Percentiles rank a stretch among this genome's conserved stretches.
These are phyloP conservation scores for Boletellus deceptivus DNA, from an alignment of 1,284 basidiomycete genomes.

Conservation along the genomic window DNA sequence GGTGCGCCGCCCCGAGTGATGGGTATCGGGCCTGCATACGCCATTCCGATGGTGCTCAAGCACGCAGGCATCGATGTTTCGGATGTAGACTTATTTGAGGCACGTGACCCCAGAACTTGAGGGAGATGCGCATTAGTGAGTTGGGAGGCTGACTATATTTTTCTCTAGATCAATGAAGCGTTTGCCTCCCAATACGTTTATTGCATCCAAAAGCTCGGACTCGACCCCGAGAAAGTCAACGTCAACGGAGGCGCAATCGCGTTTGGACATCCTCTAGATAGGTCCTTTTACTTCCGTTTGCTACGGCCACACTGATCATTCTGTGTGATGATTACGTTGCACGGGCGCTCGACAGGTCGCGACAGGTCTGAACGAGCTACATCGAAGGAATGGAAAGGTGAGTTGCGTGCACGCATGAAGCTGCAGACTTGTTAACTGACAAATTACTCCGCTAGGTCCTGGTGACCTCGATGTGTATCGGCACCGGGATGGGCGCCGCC, in stretches of 20 bases:
- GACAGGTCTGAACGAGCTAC: conserved; percentile 82
- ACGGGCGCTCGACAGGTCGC: conserved; percentile 88
- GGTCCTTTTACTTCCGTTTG: conserved; percentile 34
- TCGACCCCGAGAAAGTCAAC: conserved; percentile 78
- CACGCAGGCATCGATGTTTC: conserved; percentile 61
- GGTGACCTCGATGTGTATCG: conserved; percentile 85
- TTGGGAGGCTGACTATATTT: neutral
- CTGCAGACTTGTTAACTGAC: neutral
- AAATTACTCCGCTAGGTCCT: conserved; percentile 47
- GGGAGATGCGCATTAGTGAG: neutral
- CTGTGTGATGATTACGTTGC: conserved; percentile 52
- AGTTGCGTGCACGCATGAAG: conserved; percentile 4
- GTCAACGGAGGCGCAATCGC: conserved; percentile 91
- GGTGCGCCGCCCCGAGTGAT: conserved; percentile 77
- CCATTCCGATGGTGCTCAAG: conserved; percentile 70
- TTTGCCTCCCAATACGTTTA: conserved; percentile 90
- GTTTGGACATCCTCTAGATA: conserved; percentile 84
- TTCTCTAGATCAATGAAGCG: conserved; percentile 80
- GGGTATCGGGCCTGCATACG: conserved; percentile 78
- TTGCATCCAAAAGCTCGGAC: conserved; percentile 67
- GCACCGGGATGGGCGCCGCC: conserved; percentile 90
- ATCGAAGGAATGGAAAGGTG: conserved; percentile 77
- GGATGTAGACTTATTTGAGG: conserved; percentile 84
- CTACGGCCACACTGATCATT: conserved; percentile 19
- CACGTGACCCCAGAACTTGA: conserved; percentile 24